Percentiles rank a stretch among this genome's conserved stretches.
phyloP scores from a whole-genome alignment of 75 land plant species.

The Gnetum montanum region DNA sequence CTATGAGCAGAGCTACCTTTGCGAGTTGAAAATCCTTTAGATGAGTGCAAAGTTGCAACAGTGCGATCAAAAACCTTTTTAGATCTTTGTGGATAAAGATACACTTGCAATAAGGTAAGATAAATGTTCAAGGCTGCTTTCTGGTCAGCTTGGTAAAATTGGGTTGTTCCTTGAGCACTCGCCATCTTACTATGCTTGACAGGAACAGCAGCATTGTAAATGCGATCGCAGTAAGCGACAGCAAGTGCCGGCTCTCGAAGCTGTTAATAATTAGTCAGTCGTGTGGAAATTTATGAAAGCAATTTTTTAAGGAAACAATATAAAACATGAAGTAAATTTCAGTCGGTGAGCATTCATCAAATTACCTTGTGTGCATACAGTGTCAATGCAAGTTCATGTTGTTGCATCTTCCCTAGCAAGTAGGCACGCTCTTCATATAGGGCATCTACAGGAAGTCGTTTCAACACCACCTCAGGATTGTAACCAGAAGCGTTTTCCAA shows the following conservation, averaged over 20 bases:
- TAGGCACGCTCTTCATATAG: constrained; percentile 85
- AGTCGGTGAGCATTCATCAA: not conserved
- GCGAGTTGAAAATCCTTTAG: constrained; percentile 17
- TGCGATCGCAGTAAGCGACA: constrained; percentile 81
- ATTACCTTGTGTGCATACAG: constrained; percentile 92
- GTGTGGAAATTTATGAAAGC: too few relatives aligned
- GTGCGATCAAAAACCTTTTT: constrained; percentile 56
- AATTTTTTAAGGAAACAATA: too few relatives aligned
- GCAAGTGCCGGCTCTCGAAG: constrained; percentile 79
- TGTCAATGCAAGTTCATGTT: constrained; percentile 88
- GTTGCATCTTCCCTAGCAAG: constrained; percentile 75
- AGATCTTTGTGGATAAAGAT: constrained; percentile 60
- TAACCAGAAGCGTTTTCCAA: constrained; percentile 62
- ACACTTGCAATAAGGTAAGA: constrained; percentile 75
- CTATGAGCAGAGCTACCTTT: constrained; percentile 22
- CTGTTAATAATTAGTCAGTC: constrained; percentile 25
- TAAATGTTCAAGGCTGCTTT: constrained; percentile 55
- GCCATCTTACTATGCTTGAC: not conserved
- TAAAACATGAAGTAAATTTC: too few relatives aligned
- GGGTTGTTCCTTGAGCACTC: not conserved
- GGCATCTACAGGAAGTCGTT: constrained; percentile 74
- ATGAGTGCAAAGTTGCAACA: constrained; percentile 22
- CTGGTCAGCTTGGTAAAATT: constrained; percentile 16
- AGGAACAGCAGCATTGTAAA: constrained; percentile 27
- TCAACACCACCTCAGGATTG: constrained; percentile 51